A percentile compares a stretch with the other conserved stretches of the same genome.
Conservation (phyloP, 2,329 filamentous ascomycete genomes). For the Epichloe uncinata region DNA sequence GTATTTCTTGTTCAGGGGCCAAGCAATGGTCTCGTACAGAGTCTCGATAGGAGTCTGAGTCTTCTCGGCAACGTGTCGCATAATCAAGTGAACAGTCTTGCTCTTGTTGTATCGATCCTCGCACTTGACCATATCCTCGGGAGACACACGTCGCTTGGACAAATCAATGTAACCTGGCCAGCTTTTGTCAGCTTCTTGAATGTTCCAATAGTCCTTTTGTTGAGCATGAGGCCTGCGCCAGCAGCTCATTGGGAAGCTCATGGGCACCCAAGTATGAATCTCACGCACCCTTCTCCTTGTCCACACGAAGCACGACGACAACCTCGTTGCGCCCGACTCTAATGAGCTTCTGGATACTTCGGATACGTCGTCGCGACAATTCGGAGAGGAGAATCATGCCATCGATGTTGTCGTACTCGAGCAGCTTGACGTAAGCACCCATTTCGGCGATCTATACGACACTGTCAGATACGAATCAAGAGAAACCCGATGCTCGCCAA, state of each 20-base stretch:
- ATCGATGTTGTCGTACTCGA: slow-evolving; percentile 99
- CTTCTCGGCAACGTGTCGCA: slow-evolving; percentile 98
- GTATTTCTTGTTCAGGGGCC: slow-evolving; percentile 96
- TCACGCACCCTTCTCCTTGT: slow-evolving; percentile 85
- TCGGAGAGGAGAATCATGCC: slow-evolving; percentile 99
- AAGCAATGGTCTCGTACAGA: slow-evolving; percentile 87
- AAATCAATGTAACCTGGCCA: slow-evolving; percentile 77
- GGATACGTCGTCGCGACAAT: slow-evolving; percentile 92
- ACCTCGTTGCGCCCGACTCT: slow-evolving; percentile 97
- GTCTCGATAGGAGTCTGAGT: slow-evolving; percentile 86
- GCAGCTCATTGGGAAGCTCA: neutral
- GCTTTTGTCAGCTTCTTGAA: slow-evolving; percentile 14
- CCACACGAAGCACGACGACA: slow-evolving; percentile 93
- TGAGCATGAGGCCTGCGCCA: no score
- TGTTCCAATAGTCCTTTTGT: neutral
- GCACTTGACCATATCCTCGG: slow-evolving; percentile 96
- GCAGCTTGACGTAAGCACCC: slow-evolving; percentile 98
- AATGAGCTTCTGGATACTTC: slow-evolving; percentile 98
- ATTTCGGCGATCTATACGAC: slow-evolving; percentile 80
- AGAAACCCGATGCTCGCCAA: neutral
- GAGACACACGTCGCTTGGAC: slow-evolving; percentile 93
- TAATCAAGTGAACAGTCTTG: slow-evolving; percentile 98
- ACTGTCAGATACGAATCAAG: slow-evolving; percentile 2
- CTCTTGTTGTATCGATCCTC: slow-evolving; percentile 99
- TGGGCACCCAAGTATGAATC: neutral